Evolutionary conservation across 129 eudicot genomes (phyloP).

Genomic region (Logfia minima): DNA sequence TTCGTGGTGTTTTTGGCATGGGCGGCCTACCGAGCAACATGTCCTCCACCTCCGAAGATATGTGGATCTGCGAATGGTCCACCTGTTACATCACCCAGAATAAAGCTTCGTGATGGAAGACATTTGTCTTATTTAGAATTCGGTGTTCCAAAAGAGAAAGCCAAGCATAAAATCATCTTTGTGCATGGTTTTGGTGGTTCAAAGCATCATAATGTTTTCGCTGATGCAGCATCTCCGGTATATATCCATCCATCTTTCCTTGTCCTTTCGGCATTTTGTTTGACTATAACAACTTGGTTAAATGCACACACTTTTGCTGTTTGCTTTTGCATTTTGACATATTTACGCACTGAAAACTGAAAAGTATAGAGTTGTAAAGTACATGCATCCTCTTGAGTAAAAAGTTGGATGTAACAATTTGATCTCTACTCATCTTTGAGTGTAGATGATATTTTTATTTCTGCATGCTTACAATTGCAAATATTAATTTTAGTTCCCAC

Average conservation of each 20-base stretch:
- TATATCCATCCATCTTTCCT: not conserved
- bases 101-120: conserved; percentile 78
- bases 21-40: conserved; percentile 39
- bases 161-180: conserved; percentile 58
- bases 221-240: conserved; percentile 53
- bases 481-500: too few relatives aligned
- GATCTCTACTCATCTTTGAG: too few relatives aligned
- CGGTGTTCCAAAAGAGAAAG: conserved; percentile 69
- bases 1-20: conserved; percentile 51
- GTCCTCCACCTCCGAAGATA: conserved; percentile 25
- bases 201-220: conserved; percentile 52
- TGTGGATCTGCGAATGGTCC: conserved; percentile 36
- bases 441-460: too few relatives aligned
- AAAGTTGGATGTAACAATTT: too few relatives aligned
- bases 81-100: conserved; percentile 63
- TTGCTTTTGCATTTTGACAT: too few relatives aligned
- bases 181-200: conserved; percentile 68
- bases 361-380: too few relatives aligned
- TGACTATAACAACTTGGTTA: not conserved
- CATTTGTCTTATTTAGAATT: conserved; percentile 64
- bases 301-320: not conserved
- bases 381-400: too few relatives aligned
- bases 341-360: not conserved
- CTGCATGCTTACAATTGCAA: too few relatives aligned
- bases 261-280: not conserved